These are phyloP conservation scores for Didymella glomerata DNA, from an alignment of 2,329 filamentous ascomycete genomes.

Conservation along the genomic window DNA sequence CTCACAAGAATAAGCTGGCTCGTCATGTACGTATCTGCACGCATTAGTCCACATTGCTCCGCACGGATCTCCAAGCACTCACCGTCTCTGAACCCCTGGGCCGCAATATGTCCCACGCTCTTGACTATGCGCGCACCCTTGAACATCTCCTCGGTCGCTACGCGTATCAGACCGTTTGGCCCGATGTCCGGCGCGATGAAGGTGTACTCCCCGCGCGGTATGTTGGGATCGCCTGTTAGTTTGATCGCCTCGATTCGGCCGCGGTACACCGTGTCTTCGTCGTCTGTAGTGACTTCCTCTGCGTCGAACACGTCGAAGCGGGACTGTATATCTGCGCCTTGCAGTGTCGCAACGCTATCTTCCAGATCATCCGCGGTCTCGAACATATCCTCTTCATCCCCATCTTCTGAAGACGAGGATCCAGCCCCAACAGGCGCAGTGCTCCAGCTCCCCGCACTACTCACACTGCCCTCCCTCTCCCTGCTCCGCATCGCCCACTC, in stretches of 20 bases:
- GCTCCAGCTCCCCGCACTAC: slow-evolving; percentile 43
- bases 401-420: slow-evolving; percentile 17
- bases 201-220: slow-evolving; percentile 84
- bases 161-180: slow-evolving; percentile 67
- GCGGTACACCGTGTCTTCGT: slow-evolving; percentile 58
- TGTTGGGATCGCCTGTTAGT: slow-evolving; percentile 88
- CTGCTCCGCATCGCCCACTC: slow-evolving; percentile 38
- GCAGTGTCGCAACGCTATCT: slow-evolving; percentile 51
- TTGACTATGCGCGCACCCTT: slow-evolving; percentile 76
- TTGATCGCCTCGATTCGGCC: slow-evolving; percentile 86
- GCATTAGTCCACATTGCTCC: not conserved
- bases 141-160: slow-evolving; percentile 73
- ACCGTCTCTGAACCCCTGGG: slow-evolving; percentile 76
- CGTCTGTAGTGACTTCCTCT: not conserved
- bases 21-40: slow-evolving; percentile 74
- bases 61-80: slow-evolving; percentile 45
- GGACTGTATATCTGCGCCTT: slow-evolving; percentile 20
- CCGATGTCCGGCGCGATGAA: slow-evolving; percentile 84
- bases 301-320: not conserved
- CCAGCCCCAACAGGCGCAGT: slow-evolving; percentile 39
- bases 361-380: slow-evolving; percentile 45
- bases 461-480: slow-evolving; percentile 41
- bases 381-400: slow-evolving; percentile 24
- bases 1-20: slow-evolving; percentile 82
- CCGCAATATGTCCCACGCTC: slow-evolving; percentile 80